Conservation (phyloP, 129 eudicot genomes). For the Centaurea solstitialis region DNA sequence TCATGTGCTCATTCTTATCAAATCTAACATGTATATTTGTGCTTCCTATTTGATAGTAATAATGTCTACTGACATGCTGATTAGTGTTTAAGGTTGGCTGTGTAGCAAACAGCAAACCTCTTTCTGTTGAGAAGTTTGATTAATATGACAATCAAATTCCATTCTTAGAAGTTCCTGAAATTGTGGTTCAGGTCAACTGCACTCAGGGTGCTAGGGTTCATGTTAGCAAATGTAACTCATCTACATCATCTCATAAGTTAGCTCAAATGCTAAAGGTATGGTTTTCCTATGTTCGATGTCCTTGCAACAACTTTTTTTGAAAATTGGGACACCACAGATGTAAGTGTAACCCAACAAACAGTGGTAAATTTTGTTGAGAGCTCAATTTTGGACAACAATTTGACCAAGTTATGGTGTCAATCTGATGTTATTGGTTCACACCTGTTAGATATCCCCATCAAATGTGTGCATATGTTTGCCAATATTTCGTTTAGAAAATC, state of each 20-base stretch:
- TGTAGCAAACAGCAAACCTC: too few species aligned
- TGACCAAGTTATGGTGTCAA: slow-evolving; percentile 62
- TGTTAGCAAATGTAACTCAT: slow-evolving; percentile 10
- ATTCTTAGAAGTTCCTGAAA: slow-evolving; percentile 40
- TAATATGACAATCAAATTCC: slow-evolving; percentile 39
- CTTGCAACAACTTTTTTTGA: too few species aligned
- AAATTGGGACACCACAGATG: too few species aligned
- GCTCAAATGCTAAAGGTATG: too few species aligned
- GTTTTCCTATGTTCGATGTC: too few species aligned
- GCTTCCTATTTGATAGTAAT: background rate
- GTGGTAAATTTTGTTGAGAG: slow-evolving; percentile 27
- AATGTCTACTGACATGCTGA: background rate
- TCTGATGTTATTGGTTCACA: slow-evolving; percentile 32
- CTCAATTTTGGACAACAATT: slow-evolving; percentile 42
- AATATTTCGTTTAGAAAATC: background rate
- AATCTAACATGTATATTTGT: background rate
- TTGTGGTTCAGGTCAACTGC: slow-evolving; percentile 40
- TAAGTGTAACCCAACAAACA: slow-evolving; percentile 12
- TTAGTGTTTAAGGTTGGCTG: slow-evolving; percentile 58
- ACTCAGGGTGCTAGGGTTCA: background rate
- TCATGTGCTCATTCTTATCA: background rate
- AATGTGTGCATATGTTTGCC: slow-evolving; percentile 37
- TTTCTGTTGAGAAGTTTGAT: slow-evolving; percentile 51
- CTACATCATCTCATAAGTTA: slow-evolving; percentile 33
- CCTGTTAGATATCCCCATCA: slow-evolving; percentile 41